Base-by-base conservation (phyloP, 805 yeast genomes). In the Teunomyces aglyptinius region DNA sequence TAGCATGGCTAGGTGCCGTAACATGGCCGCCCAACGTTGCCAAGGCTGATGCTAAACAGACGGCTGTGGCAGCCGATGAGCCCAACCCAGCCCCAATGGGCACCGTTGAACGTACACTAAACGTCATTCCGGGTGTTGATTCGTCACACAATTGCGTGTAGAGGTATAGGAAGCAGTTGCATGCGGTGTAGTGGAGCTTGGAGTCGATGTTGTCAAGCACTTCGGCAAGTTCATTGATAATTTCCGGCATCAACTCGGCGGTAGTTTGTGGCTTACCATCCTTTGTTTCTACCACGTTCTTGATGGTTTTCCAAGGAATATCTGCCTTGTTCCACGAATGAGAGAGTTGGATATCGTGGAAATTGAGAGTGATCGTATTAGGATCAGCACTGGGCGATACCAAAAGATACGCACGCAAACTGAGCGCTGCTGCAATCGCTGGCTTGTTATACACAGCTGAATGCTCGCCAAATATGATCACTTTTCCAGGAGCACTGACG, bases 31-130 rank as follows among this genome's bases (percentile, higher is more conserved):
- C 86, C 18, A 85, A 60, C 28, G 80, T 66, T 3, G 83, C 69
- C 60, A 92, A 71, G 0, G 94, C 95, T 12, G 92, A 71, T 0
- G 96, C 78, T 31, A 94, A 61, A 58, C 94, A 84, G 3, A 94
- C 98, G 1, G 95, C 81, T 13, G 89, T 79, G 2, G 96, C 83
- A 0, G 98, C 98, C 38, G 96, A 87, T 1, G 96, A 88, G 0
- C 99, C 99, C 41, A 94, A 75, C 0, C 99, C 99, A 0, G 99
- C 97, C 33, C 99, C 97, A 41, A 92, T 85, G 1, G 99, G 99
- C 42, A 91, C 70, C 1, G 96, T 84, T 1, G 96, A 88, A 48
- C 91, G 79, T 12, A 88, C 82, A 3, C 82, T 74, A 63, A 85
- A 89, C 28, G 73, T 75, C 49, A 75, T 59, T 3, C 86, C 87